Base-by-base conservation (phyloP, 2,329 filamentous ascomycete species). In the Hypoxylon sp. region DNA sequence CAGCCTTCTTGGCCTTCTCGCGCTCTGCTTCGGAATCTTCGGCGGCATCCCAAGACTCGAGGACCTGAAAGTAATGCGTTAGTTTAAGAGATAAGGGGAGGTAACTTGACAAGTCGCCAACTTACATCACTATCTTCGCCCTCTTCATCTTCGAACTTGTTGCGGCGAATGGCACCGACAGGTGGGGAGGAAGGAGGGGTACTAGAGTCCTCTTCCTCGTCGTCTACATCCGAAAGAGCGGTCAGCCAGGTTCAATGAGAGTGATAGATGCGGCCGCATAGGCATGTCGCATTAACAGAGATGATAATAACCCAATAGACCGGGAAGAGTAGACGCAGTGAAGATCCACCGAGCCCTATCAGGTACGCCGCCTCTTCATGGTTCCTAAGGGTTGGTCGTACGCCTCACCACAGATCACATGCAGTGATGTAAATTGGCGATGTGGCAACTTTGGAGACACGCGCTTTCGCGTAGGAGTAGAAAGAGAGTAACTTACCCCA, bases 21-120 rank as follows among this genome's bases (percentile, higher is more conserved):
- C 94, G 92, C 85, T 99, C 96, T 75, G 91, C 95, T 77, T 99
- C 96, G 69, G 94, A 97, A 83, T 99, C 96, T 78, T 98, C 96
- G 74, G 93, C 94, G 65, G 93, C 95, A 77, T 98, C 94, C 96
- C 96, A 99, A 35, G 93, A 95, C 67, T 99, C 96, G 77, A 98
- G 88, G 63, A 98, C 93, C 91, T 97, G 72, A 2, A 15, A 47
- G 15, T 24, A 17, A 17, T 21, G 19, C 54, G 54, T 74, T 44
- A 59, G 52, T 53, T 62, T 29, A 7, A 24, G 42, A 59, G 66
- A 61, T 61, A 62, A 65, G 68, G 27, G 15, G 39, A 65, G 61
- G 54, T 50, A 47, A 29, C 47, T 24, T 56, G 19, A 31, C 50
- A 19, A 35, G 24, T 35, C 42, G 51, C 56, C 46, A 73, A 79